phyloP scores from a whole-genome alignment of 768 basidiomycete species.

The Lanmaoa rubissima region DNA sequence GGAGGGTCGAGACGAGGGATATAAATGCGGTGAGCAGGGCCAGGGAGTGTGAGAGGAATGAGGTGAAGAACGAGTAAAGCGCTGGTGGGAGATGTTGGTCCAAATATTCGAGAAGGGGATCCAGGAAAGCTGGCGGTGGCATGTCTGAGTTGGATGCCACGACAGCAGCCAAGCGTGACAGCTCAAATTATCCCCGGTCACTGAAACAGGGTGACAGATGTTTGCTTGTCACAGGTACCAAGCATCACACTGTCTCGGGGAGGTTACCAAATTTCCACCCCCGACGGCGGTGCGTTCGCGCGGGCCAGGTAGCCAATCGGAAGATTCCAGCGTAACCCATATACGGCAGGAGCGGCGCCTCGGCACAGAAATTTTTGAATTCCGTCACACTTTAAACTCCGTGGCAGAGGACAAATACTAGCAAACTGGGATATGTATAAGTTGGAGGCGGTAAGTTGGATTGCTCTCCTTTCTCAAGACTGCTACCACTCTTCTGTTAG shows the following conservation, averaged over 20 bases:
- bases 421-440: conserved; percentile 31
- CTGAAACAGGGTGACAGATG: conserved; percentile 5
- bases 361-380: conserved; percentile 19
- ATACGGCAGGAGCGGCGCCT: conserved; percentile 7
- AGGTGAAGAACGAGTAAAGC: conserved; percentile 50
- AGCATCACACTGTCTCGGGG: conserved; percentile 10
- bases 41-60: conserved; percentile 51
- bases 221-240: conserved; percentile 15
- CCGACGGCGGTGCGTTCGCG: not conserved
- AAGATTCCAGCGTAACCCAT: conserved; percentile 16
- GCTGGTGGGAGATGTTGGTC: conserved; percentile 54
- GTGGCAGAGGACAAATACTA: conserved; percentile 26
- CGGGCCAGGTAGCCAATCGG: conserved; percentile 28
- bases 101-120: conserved; percentile 54
- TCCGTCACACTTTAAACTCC: conserved; percentile 21
- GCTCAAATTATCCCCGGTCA: conserved; percentile 11
- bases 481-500: conserved; percentile 8
- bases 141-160: conserved; percentile 31
- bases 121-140: conserved; percentile 48
- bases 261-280: conserved; percentile 9
- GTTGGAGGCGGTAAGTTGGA: conserved; percentile 27
- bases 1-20: conserved; percentile 45
- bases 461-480: conserved; percentile 27
- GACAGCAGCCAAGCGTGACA: conserved; percentile 20
- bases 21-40: conserved; percentile 49